Base-by-base conservation (phyloP, 345 rosid species). In the Arabidopsis arenosa region DNA sequence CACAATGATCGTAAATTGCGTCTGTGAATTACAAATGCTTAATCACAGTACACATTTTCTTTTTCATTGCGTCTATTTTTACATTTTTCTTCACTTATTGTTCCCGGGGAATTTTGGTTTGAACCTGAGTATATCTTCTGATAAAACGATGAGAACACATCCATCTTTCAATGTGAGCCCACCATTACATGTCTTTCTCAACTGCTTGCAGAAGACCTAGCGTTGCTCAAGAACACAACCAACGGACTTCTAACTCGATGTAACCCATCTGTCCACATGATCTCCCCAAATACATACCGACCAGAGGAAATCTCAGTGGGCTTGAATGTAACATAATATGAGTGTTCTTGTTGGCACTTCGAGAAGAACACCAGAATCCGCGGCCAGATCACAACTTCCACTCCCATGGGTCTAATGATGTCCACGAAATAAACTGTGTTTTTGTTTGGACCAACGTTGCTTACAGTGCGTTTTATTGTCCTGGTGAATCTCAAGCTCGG, bases 181-280 rank as follows among this genome's bases (percentile, higher is more conserved):
- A n/a, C n/a, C n/a, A n/a, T n/a, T n/a, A n/a, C n/a, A n/a, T n/a
- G n/a, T n/a, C n/a, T n/a, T n/a, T n/a, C n/a, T n/a, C n/a, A n/a
- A n/a, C n/a, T n/a, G n/a, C n/a, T n/a, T n/a, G n/a, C n/a, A n/a
- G n/a, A n/a, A n/a, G n/a, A n/a, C n/a, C n/a, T n/a, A n/a, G n/a
- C 7, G 51, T 66, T 75, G 52, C 21, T 75, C 11, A 86, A 82
- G n/a, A 58, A 61, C 35, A 86, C 90, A 76, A 80, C 84, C 57
- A 87, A 23, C 7, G 90, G 92, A 75, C 84, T 86, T 75, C 91
- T 78, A n/a, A 91, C 97, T 33, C 39, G 47, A 73, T 87, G 94
- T 70, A 73, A 62, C 6, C 90, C 90, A 51, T 91, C 86, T 0
- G 86, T 79, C 94, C 94, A 89, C 9, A 80, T 79, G 3, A 89